These are phyloP conservation scores for Moringa oleifera DNA, from an alignment of 345 rosid genomes.

Conservation along the genomic window DNA sequence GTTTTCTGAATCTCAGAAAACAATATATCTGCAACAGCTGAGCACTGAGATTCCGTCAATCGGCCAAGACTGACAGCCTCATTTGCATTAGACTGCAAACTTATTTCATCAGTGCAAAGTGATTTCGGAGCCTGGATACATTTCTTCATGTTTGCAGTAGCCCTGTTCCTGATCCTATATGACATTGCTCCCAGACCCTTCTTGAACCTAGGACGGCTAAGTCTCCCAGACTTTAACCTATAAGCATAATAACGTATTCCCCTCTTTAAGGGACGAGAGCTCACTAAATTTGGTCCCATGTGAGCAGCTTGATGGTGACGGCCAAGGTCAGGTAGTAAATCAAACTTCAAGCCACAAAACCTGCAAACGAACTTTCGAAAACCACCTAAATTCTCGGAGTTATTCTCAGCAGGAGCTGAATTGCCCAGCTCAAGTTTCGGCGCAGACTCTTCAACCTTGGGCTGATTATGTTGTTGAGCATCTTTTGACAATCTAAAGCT, in stretches of 20 bases:
- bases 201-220: conserved; percentile 81
- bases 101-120: conserved; percentile 26
- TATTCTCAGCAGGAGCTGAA: conserved; percentile 34
- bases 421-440: conserved; percentile 33
- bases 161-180: conserved; percentile 68
- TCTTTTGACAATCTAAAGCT: conserved; percentile 46
- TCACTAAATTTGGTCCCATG: conserved; percentile 58
- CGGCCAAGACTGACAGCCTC: conserved; percentile 39
- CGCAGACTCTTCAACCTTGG: conserved; percentile 26
- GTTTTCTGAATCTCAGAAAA: conserved; percentile 66
- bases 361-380: conserved; percentile 63
- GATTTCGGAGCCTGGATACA: conserved; percentile 66
- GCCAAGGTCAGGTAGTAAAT: conserved; percentile 95
- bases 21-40: conserved; percentile 59
- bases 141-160: conserved; percentile 56
- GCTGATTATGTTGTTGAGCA: conserved; percentile 26
- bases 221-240: conserved; percentile 86
- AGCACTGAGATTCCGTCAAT: conserved; percentile 60
- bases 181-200: conserved; percentile 78
- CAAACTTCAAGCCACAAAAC: conserved; percentile 89
- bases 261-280: conserved; percentile 59
- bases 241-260: conserved; percentile 67
- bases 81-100: conserved; percentile 28
- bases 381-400: conserved; percentile 39
- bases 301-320: conserved; percentile 99